A percentile compares a stretch with the other conserved stretches of the same genome.
These are phyloP conservation scores for Musa itinerans DNA, from an alignment of 176 grass and related monocot genomes.

Conservation along the genomic window DNA sequence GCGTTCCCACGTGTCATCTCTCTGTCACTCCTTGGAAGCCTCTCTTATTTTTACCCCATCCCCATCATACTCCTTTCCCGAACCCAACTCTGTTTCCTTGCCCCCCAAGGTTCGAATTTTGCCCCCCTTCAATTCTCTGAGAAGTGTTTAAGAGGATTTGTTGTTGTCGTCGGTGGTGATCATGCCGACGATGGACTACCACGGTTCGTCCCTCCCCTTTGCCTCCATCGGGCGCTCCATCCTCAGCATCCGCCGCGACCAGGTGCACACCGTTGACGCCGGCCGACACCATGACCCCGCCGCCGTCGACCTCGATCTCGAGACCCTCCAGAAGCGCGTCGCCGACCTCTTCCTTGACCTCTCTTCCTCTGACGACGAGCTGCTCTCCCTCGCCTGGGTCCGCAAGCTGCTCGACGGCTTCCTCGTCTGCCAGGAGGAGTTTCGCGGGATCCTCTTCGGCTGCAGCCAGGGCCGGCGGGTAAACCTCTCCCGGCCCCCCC, in stretches of 20 bases:
- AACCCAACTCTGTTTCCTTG: no score
- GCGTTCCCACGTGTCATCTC: no score
- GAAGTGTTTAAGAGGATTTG: background rate
- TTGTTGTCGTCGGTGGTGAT: background rate
- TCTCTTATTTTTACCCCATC: no score
- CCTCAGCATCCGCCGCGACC: constrained; percentile 41
- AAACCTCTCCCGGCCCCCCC: constrained; percentile 23
- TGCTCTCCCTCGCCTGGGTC: constrained; percentile 70
- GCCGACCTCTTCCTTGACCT: constrained; percentile 36
- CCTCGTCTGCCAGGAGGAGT: constrained; percentile 69
- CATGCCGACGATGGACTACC: constrained; percentile 42
- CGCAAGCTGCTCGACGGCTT: constrained; percentile 56
- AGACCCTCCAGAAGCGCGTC: constrained; percentile 49
- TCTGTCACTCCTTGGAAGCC: no score
- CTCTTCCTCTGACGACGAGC: background rate
- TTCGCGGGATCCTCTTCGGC: constrained; percentile 52
- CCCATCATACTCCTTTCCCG: no score
- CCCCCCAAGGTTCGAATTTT: no score
- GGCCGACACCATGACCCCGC: constrained; percentile 5
- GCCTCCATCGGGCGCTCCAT: constrained; percentile 42
- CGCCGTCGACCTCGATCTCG: constrained; percentile 29
- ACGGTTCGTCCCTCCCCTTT: constrained; percentile 26
- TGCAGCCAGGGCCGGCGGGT: background rate
- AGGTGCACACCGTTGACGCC: constrained; percentile 27
- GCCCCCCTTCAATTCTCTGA: no score